Evolutionary conservation across 148 eudicot genomes (phyloP), one percentile per base, ranked within the genome.

Genomic region (Polygonum aviculare): DNA sequence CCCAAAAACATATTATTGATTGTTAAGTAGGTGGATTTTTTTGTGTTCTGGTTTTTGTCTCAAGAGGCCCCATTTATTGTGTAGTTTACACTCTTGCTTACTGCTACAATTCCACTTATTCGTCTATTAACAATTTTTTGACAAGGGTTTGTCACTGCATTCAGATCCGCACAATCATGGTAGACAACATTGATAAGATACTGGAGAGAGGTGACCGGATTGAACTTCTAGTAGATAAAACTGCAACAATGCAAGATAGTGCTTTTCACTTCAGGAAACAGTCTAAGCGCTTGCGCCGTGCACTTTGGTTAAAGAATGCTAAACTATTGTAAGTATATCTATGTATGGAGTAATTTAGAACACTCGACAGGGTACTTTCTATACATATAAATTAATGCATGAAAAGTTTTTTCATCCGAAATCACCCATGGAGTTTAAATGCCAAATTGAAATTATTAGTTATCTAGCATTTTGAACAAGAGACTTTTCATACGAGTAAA

Each of bases 141-240:
- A 76, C 76, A 52, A 63, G 65, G 50, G 33, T 77, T 45, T 79
- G 74, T 31, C 73, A 44, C 73, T 79, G 33, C 76, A 69, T 87
- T 55, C 86, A 95, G 98, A 86, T 95, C 75, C 96, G 97, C 78
- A 90, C 96, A 57, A 85, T 95, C 79, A 95, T 92, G 96, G 98
- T 95, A 77, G 98, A 95, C 71, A 95, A 92, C 80, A 90, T 95
- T 80, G 98, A 95, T 74, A 95, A 92, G 83, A 90, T 95, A 82
- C 79, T 95, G 40, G 98, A 95, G 81, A 95, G 98, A 83, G 98
- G 98, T 77, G 97, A 95, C 79, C 80, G 87, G 79, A 92, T 92
- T 78, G 98, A 95, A 90, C 98, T 95, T 79, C 97, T 95, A 83
- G 97, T 95, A 80, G 98, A 95, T 81, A 95, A 90, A 87, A 95